Conservation (phyloP, 1,139 yeast species). For the Pichia sp. region DNA sequence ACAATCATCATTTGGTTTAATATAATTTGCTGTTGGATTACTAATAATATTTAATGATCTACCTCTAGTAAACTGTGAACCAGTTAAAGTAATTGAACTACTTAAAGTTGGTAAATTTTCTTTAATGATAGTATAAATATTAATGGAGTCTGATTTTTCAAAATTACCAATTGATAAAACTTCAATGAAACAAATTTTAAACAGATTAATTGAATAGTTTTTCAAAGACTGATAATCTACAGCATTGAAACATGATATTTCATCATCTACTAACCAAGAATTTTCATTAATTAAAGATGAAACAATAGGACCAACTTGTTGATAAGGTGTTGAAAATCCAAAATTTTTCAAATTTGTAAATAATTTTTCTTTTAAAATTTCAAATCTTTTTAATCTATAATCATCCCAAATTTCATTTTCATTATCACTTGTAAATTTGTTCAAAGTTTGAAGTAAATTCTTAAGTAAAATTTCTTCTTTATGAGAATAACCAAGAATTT, state of each 20-base stretch:
- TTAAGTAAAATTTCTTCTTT: conserved; percentile 60
- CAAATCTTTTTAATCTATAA: conserved; percentile 44
- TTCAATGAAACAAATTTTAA: conserved; percentile 54
- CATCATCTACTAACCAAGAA: conserved; percentile 60
- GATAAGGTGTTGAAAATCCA: conserved; percentile 68
- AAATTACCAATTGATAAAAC: conserved; percentile 77
- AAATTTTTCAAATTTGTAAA: conserved; percentile 61
- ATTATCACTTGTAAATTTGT: conserved; percentile 41
- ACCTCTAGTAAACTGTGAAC: conserved; percentile 38
- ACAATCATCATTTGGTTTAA: conserved; percentile 51
- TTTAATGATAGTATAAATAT: conserved; percentile 15
- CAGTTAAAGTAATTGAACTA: conserved; percentile 21
- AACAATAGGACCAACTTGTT: conserved; percentile 61
- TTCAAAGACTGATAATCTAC: conserved; percentile 47
- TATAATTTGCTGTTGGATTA: conserved; percentile 42
- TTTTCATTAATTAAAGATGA: conserved; percentile 63
- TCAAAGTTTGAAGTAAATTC: conserved; percentile 50
- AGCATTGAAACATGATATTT: conserved; percentile 44
- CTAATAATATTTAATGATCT: conserved; percentile 46
- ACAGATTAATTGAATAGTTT: conserved; percentile 42
- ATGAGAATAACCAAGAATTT: conserved; percentile 76
- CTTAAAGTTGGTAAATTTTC: conserved; percentile 15
- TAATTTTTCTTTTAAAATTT: conserved; percentile 57
- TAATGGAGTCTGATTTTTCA: conserved; percentile 47
- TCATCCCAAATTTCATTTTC: conserved; percentile 24